Evolutionary conservation across 78 protist species (phyloP).

Genomic region (Dictyostelium citrinum): DNA sequence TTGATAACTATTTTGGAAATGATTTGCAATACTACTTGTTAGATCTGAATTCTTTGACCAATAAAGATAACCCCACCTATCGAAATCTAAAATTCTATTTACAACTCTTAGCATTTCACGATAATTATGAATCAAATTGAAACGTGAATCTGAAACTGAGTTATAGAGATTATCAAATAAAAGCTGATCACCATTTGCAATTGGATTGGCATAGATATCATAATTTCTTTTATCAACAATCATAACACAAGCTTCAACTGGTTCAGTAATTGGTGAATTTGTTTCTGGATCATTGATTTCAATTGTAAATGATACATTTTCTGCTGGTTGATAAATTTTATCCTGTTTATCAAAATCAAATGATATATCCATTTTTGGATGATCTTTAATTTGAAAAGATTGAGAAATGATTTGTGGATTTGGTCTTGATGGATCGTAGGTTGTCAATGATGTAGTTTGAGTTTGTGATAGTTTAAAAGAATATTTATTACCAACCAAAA

Average conservation of each 20-base stretch:
- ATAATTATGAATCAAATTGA: background rate
- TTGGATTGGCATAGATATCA: conserved; percentile 28
- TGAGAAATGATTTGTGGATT: background rate
- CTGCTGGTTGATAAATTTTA: background rate
- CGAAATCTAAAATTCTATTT: background rate
- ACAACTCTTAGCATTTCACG: background rate
- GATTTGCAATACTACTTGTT: background rate
- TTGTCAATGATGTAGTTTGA: background rate
- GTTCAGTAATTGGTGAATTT: background rate
- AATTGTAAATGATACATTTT: background rate
- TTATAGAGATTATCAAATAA: background rate
- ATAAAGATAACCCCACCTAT: background rate
- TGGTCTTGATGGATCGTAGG: background rate
- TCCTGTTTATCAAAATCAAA: background rate
- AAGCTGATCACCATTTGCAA: conserved; percentile 7
- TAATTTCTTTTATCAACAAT: conserved; percentile 38
- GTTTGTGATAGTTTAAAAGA: background rate
- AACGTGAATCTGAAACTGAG: background rate
- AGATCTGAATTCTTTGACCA: background rate
- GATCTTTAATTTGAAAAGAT: background rate
- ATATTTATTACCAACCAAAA: background rate
- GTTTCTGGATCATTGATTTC: background rate
- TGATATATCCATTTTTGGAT: background rate
- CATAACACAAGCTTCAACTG: conserved; percentile 46
- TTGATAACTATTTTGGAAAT: background rate